Evolutionary conservation across 805 yeast genomes (phyloP).

Genomic region (Ogataea chonburiensis): DNA sequence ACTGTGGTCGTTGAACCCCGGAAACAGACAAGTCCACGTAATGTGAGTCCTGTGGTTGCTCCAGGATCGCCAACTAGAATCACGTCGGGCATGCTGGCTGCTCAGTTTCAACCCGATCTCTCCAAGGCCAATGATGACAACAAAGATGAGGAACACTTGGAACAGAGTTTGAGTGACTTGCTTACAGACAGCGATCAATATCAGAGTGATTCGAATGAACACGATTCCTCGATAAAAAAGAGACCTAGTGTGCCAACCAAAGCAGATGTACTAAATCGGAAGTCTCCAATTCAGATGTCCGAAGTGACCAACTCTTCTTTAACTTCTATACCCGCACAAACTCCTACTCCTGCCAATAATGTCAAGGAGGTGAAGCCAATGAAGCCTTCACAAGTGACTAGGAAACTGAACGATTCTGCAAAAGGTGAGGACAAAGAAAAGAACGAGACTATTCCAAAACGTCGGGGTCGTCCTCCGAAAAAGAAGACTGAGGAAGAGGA

Average conservation of each 20-base stretch:
- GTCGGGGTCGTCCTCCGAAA: constrained; percentile 8
- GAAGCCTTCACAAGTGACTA: constrained; percentile 18
- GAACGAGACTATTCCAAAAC: constrained; percentile 30
- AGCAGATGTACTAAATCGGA: constrained; percentile 24
- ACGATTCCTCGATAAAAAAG: constrained; percentile 13
- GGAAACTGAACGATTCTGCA: constrained; percentile 15
- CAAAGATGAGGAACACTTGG: constrained; percentile 19
- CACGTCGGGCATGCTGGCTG: constrained; percentile 37
- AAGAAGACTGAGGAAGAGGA: constrained; percentile 4
- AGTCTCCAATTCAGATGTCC: constrained; percentile 8
- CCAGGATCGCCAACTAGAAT: constrained; percentile 37
- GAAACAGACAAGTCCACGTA: constrained; percentile 25
- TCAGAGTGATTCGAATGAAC: constrained; percentile 21
- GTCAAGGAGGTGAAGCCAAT: constrained; percentile 9
- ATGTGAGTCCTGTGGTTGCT: constrained; percentile 33
- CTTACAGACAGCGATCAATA: constrained; percentile 23
- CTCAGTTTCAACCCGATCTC: constrained; percentile 34
- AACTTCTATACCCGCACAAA: constrained; percentile 13
- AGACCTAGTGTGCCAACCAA: constrained; percentile 35
- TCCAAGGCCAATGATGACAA: constrained; percentile 29
- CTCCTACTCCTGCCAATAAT: constrained; percentile 15
- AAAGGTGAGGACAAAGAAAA: constrained; percentile 1
- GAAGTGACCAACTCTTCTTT: constrained; percentile 3
- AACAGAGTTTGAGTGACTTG: constrained; percentile 15
- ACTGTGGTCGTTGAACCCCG: constrained; percentile 26